Conservation (phyloP, 108 stramenopile species). For the Cyclostephanos tholiformis region DNA sequence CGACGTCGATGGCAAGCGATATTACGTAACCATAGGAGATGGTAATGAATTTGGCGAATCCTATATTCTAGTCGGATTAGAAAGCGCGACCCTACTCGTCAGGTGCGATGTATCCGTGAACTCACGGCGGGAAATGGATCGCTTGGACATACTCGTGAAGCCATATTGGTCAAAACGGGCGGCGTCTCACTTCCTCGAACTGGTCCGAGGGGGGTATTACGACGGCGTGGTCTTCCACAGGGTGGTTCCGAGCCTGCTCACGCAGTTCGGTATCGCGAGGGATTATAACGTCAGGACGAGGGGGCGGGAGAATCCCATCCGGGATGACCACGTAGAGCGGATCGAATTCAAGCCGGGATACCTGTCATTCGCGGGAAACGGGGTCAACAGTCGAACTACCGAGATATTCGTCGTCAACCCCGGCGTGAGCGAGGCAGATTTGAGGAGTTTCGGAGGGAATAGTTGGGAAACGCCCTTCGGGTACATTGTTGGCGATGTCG, state of each 20-base stretch:
- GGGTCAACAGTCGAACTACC: conserved; percentile 69
- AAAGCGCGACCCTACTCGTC: too few species aligned
- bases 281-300: conserved; percentile 27
- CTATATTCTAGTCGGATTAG: too few species aligned
- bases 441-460: conserved; percentile 60
- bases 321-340: conserved; percentile 28
- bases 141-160: conserved; percentile 44
- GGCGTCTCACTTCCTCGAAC: conserved; percentile 41
- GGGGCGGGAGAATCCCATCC: conserved; percentile 24
- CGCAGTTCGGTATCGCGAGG: conserved; percentile 58
- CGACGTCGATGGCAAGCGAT: conserved; percentile 7
- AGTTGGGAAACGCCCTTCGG: conserved; percentile 87
- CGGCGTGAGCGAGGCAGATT: conserved; percentile 55
- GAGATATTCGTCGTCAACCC: conserved; percentile 83
- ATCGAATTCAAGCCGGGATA: conserved; percentile 38
- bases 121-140: not conserved
- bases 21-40: conserved; percentile 23
- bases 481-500: conserved; percentile 63
- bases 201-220: conserved; percentile 48
- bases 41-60: conserved; percentile 29
- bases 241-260: conserved; percentile 69
- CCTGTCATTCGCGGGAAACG: conserved; percentile 54
- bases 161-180: conserved; percentile 47
- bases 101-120: too few species aligned
- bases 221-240: conserved; percentile 77